These are phyloP conservation scores for Erodium moschatum DNA, from an alignment of 441 rosid species.

Conservation along the genomic window DNA sequence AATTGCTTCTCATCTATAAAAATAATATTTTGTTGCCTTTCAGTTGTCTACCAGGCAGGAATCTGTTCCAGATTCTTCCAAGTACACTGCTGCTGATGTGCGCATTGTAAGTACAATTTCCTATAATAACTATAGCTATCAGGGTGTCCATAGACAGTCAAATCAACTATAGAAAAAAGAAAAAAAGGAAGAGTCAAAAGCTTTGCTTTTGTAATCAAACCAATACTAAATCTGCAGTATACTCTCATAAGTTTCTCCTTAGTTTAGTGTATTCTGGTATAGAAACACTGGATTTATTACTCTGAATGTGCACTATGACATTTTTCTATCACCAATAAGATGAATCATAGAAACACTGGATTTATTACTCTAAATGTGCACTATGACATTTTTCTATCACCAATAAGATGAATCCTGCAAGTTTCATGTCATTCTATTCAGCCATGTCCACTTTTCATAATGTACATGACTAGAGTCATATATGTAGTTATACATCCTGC, in stretches of 20 bases:
- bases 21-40: conserved; percentile 19
- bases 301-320: too few relatives aligned
- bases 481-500: not conserved
- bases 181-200: not conserved
- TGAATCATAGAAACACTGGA: not conserved
- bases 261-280: not conserved
- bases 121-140: not conserved
- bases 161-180: too few relatives aligned
- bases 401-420: too few relatives aligned
- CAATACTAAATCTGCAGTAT: not conserved
- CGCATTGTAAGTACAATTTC: conserved; percentile 73
- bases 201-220: not conserved
- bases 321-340: too few relatives aligned
- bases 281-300: not conserved
- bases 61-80: conserved; percentile 67
- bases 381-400: too few relatives aligned
- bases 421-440: not conserved
- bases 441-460: not conserved
- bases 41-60: conserved; percentile 86
- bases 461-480: not conserved
- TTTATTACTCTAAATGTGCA: too few relatives aligned
- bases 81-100: conserved; percentile 95
- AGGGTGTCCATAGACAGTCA: not conserved
- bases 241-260: not conserved
- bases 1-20: not conserved